phyloP scores from a whole-genome alignment of 352 stramenopile species.

The Pythium aristosporum region DNA sequence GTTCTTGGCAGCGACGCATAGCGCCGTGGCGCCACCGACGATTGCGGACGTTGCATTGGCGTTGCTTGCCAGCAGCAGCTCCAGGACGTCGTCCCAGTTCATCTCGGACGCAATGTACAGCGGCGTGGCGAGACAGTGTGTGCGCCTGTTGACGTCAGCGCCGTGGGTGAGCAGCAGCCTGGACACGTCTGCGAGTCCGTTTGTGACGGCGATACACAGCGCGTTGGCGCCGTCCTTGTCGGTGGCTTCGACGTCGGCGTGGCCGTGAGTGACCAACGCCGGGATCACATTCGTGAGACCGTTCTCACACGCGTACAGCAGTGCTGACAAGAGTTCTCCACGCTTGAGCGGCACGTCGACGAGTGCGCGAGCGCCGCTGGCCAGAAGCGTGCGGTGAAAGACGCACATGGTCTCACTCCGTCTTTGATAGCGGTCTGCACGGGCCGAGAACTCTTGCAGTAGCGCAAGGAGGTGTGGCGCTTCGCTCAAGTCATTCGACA shows the following conservation, averaged over 20 bases:
- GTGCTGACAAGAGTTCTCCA: constrained; percentile 38
- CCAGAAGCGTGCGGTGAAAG: constrained; percentile 54
- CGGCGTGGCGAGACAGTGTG: constrained; percentile 61
- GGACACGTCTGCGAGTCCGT: constrained; percentile 48
- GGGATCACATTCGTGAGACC: constrained; percentile 48
- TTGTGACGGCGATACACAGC: constrained; percentile 59
- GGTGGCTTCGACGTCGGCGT: constrained; percentile 54
- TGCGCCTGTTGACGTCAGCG: constrained; percentile 60
- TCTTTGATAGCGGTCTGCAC: constrained; percentile 6
- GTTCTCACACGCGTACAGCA: constrained; percentile 65
- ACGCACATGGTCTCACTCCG: constrained; percentile 14
- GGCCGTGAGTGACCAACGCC: constrained; percentile 34
- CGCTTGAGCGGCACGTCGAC: constrained; percentile 59
- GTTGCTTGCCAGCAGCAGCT: constrained; percentile 49
- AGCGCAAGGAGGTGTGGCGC: constrained; percentile 54
- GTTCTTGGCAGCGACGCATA: constrained; percentile 81
- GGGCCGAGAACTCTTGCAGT: constrained; percentile 44
- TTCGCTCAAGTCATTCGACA: constrained; percentile 59
- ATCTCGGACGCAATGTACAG: constrained; percentile 79
- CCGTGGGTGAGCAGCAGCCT: constrained; percentile 45
- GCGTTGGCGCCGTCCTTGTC: constrained; percentile 60
- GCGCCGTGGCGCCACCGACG: constrained; percentile 53
- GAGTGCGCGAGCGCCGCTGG: constrained; percentile 32
- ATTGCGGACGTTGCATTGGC: constrained; percentile 44
- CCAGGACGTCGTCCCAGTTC: constrained; percentile 69